Percentiles rank a stretch among this genome's conserved stretches.
These are phyloP conservation scores for Aureobasidium sp. DNA, from an alignment of 2,329 filamentous ascomycete genomes.

Conservation along the genomic window DNA sequence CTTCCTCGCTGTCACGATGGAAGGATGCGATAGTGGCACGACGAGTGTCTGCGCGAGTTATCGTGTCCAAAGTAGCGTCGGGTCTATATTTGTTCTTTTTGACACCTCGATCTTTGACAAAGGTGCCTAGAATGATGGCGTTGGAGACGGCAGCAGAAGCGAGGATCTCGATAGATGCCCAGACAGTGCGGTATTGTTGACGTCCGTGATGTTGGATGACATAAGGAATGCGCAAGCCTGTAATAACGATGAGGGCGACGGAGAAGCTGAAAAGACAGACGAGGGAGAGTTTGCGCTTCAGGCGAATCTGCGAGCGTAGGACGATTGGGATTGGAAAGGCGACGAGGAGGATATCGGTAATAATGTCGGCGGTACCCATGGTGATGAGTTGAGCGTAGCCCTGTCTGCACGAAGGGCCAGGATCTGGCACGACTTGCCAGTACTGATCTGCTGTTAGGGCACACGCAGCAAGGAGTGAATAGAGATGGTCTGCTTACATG, in stretches of 20 bases:
- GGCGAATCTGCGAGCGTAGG: constrained; percentile 62
- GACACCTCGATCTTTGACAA: constrained; percentile 78
- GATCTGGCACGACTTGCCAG: constrained; percentile 60
- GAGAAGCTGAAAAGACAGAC: constrained; percentile 76
- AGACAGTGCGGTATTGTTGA: constrained; percentile 80
- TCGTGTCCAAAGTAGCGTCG: constrained; percentile 42
- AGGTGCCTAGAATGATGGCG: constrained; percentile 81
- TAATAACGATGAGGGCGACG: constrained; percentile 69
- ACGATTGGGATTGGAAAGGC: constrained; percentile 87
- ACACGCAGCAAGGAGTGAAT: no score
- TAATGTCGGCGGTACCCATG: constrained; percentile 79
- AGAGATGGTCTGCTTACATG: constrained; percentile 22
- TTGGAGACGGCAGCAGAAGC: constrained; percentile 85
- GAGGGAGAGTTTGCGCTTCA: constrained; percentile 72
- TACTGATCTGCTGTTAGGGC: constrained; percentile 24
- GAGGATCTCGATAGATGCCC: constrained; percentile 83
- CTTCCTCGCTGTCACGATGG: constrained; percentile 78
- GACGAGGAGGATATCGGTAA: constrained; percentile 82
- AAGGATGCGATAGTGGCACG: constrained; percentile 53
- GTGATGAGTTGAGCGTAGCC: constrained; percentile 81
- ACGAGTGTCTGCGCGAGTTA: constrained; percentile 47
- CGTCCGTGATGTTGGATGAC: constrained; percentile 62
- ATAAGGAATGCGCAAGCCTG: constrained; percentile 69
- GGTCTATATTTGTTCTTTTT: constrained; percentile 79
- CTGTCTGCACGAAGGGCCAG: constrained; percentile 75